phyloP scores from a whole-genome alignment of 371 early-diverging fungal species.

The Rhizopus delemar region DNA sequence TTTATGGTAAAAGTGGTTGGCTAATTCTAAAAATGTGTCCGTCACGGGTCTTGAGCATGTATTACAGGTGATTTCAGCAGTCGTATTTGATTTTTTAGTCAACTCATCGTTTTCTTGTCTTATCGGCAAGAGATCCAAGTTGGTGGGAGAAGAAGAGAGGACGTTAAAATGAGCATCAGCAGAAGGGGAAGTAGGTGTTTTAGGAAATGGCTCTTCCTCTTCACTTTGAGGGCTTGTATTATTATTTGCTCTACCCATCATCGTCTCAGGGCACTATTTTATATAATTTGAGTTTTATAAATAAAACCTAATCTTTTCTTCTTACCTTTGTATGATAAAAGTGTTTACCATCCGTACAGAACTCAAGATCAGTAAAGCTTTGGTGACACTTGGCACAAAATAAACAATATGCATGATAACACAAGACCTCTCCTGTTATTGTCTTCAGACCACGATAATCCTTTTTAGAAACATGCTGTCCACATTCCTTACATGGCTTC shows the following conservation, averaged over 20 bases:
- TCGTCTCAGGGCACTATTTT: background rate
- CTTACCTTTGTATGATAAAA: conserved; percentile 48
- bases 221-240: conserved; percentile 16
- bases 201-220: conserved; percentile 24
- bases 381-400: conserved; percentile 27
- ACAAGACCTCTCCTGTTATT: conserved; percentile 15
- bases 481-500: conserved; percentile 28
- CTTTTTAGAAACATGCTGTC: conserved; percentile 26
- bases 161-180: conserved; percentile 14
- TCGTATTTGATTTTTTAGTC: background rate
- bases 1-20: conserved; percentile 27
- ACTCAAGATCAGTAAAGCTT: conserved; percentile 29
- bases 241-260: background rate
- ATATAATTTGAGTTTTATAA: no score
- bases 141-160: conserved; percentile 7
- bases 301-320: no score
- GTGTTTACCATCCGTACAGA: conserved; percentile 42
- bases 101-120: background rate
- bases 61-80: conserved; percentile 13
- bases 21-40: conserved; percentile 26
- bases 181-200: conserved; percentile 13
- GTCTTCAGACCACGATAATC: conserved; percentile 29
- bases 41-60: conserved; percentile 26
- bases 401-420: conserved; percentile 21
- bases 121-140: background rate